Percentiles rank a stretch among this genome's conserved stretches.
Conservation (phyloP, 2,329 filamentous ascomycete genomes). For the Helminthosporium solani region DNA sequence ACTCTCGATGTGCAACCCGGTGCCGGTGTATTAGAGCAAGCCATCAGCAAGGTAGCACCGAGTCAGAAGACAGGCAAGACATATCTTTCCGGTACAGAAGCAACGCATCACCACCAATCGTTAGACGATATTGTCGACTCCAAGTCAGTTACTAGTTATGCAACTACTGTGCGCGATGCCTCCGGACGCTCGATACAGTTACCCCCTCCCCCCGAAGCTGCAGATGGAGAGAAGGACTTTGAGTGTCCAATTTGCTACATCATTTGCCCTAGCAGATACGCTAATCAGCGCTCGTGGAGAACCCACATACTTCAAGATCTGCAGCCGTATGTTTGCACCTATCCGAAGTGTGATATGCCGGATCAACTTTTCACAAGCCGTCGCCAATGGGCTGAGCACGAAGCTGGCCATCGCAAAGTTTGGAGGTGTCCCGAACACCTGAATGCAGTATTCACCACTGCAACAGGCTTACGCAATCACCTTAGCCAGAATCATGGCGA, state of each 20-base stretch:
- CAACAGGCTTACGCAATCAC: constrained; percentile 29
- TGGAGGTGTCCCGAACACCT: constrained; percentile 42
- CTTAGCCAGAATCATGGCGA: constrained; percentile 29
- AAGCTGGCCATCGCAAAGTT: constrained; percentile 38
- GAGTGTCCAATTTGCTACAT: constrained; percentile 43
- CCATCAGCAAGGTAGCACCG: constrained; percentile 15
- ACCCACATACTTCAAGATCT: constrained; percentile 41
- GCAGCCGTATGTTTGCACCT: constrained; percentile 42
- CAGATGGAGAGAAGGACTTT: constrained; percentile 38
- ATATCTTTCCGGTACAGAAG: constrained; percentile 41
- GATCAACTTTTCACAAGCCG: constrained; percentile 40
- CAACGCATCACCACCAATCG: constrained; percentile 39
- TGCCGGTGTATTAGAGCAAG: constrained; percentile 6
- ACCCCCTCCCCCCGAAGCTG: constrained; percentile 35
- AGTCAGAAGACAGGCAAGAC: constrained; percentile 39
- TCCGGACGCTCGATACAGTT: constrained; percentile 35
- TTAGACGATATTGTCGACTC: constrained; percentile 40
- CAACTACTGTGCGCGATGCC: constrained; percentile 38
- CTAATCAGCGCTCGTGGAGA: constrained; percentile 25
- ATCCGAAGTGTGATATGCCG: constrained; percentile 27
- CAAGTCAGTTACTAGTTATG: constrained; percentile 40
- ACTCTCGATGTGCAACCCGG: constrained; percentile 14
- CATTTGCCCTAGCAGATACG: constrained; percentile 42
- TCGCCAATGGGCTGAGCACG: constrained; percentile 41
- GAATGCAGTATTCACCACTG: constrained; percentile 28